Base-by-base conservation (phyloP, 2,329 filamentous ascomycete species). In the Sarocladiaceae sp. region DNA sequence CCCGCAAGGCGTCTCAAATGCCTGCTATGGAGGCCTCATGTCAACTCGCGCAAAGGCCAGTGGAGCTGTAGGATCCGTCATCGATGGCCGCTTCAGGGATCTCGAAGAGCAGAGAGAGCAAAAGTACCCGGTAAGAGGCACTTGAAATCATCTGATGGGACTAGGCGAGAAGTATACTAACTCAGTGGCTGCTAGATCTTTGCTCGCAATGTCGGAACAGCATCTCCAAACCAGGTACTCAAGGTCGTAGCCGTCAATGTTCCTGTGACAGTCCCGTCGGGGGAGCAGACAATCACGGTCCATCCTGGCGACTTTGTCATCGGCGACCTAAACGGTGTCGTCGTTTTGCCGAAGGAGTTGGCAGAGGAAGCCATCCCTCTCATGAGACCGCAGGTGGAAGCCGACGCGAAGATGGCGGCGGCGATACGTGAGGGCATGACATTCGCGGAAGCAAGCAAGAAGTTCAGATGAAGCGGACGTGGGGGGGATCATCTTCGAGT, bases 241-340 rank as follows among this genome's bases (percentile, higher is more conserved):
- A 70, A 72, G 54, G 66, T 70, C 1, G 62, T 59, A 1, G 68
- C 52, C 2, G 60, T 69, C 32, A 61, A 69, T 34, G 67, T 68
- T 3, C 58, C 65, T 0, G 62, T 71, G 9, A 58, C 58, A 47
- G 47, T 69, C 32, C 55, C 61, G 51, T 58, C 58, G 12, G 59
- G 63, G 10, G 61, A 62, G 44, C 62, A 64, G 44, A 60, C 64
- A n/a, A 60, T 63, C 48, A 57, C 55, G 10, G 56, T 72, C 37
- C 48, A 58, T 3, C 66, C 68, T 0, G 68, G 67, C 2, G 69
- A 72, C 45, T 72, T 71, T 48, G 43, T 72, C 4, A 56, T 72
- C 7, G 68, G 57, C 0, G 68, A 72, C 33, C 33, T 67, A n/a
- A 69, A 72, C 47, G 68, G 69, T 7, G 68, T 70, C 1, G 68